Conservation (phyloP, 2,329 filamentous ascomycete genomes). For the Colletotrichum plurivorum region DNA sequence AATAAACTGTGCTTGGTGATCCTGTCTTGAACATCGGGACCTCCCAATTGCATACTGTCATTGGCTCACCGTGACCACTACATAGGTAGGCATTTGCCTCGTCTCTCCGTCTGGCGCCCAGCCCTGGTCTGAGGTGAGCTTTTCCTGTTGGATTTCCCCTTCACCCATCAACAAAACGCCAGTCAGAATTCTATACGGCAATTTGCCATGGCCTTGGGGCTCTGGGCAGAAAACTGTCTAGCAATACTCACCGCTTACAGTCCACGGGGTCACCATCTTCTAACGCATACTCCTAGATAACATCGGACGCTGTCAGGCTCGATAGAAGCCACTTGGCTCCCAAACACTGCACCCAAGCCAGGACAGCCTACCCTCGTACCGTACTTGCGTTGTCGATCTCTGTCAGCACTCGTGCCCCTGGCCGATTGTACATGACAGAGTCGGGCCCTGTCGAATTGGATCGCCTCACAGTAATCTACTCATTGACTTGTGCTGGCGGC, state of each 20-base stretch:
- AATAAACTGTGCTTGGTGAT: no score
- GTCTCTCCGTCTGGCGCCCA: not conserved
- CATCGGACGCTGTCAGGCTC: not conserved
- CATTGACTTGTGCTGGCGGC: not conserved
- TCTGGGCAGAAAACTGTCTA: not conserved
- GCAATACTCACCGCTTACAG: not conserved
- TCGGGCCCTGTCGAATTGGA: not conserved
- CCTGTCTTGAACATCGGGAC: not conserved
- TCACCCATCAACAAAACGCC: not conserved
- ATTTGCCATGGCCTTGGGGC: not conserved
- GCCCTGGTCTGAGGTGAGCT: constrained; percentile 28
- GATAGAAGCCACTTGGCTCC: not conserved
- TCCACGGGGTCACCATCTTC: not conserved
- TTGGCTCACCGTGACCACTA: constrained; percentile 8
- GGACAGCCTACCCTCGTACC: constrained; percentile 7
- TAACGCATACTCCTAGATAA: not conserved
- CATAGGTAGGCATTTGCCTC: not conserved
- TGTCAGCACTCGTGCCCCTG: constrained; percentile 11
- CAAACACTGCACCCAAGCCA: not conserved
- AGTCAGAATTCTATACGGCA: not conserved
- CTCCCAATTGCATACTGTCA: constrained; percentile 13
- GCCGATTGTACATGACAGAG: constrained; percentile 7
- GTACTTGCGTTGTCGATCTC: constrained; percentile 24
- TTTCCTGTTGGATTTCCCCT: constrained; percentile 19
- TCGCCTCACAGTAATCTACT: not conserved